A percentile compares a stretch with the other conserved stretches of the same genome.
Conservation (phyloP, 495 filamentous ascomycete species). For the Parachaetomium inaequale region DNA sequence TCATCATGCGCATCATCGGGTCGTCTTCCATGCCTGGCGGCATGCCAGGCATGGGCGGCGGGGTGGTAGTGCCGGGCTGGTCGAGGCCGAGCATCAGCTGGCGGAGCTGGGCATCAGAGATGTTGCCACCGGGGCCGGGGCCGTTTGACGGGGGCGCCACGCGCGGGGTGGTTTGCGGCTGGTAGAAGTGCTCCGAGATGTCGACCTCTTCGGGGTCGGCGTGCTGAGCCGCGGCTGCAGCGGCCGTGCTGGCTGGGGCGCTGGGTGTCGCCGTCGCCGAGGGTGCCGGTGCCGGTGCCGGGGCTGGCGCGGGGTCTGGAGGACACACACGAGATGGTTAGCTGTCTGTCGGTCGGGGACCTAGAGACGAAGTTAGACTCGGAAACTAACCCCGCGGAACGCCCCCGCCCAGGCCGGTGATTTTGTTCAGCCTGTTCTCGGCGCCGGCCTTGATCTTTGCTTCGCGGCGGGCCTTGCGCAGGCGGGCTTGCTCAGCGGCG, state of each 20-base stretch:
- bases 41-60: background rate
- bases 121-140: conserved; percentile 1
- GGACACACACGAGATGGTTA: background rate
- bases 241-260: background rate
- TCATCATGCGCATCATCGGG: conserved; percentile 36
- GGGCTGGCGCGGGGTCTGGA: conserved; percentile 22
- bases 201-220: conserved; percentile 72
- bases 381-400: conserved; percentile 43
- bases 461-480: conserved; percentile 85
- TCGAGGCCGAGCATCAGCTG: conserved; percentile 46
- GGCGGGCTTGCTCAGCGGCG: conserved; percentile 70
- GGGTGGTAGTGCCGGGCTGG: conserved; percentile 25
- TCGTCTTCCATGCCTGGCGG: conserved; percentile 27
- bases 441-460: conserved; percentile 86
- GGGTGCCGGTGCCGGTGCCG: conserved; percentile 1
- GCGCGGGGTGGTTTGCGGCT: conserved; percentile 41
- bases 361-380: background rate
- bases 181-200: conserved; percentile 59
- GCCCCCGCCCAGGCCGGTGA: conserved; percentile 73
- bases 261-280: conserved; percentile 4
- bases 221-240: conserved; percentile 23
- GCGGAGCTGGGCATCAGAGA: conserved; percentile 43
- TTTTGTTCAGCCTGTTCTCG: conserved; percentile 73
- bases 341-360: background rate
- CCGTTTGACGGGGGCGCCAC: no score